Evolutionary conservation across 768 basidiomycete species (phyloP).

Genomic region (Trametes cinnabarina): DNA sequence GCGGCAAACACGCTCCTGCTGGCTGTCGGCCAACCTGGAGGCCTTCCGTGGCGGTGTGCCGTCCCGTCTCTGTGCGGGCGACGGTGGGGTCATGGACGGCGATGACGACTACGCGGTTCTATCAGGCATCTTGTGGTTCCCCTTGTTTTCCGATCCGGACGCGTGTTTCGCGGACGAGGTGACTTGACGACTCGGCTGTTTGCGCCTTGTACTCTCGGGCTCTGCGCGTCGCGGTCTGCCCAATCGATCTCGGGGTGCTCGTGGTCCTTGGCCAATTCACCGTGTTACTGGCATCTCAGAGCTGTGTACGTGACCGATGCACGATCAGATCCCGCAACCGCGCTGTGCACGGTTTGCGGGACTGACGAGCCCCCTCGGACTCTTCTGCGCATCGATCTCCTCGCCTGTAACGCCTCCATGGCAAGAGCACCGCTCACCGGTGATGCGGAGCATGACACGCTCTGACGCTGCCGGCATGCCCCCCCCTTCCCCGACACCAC

Average conservation of each 20-base stretch:
- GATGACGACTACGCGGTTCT: no score
- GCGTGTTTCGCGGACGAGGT: no score
- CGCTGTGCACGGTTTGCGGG: neutral
- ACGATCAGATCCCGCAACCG: neutral
- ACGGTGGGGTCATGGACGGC: neutral
- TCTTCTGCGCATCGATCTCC: neutral
- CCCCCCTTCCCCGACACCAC: neutral
- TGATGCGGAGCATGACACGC: slow-evolving; percentile 8
- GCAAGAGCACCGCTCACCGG: neutral
- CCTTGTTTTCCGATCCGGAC: neutral
- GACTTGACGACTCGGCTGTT: no score
- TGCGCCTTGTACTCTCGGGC: no score
- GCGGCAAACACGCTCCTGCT: neutral
- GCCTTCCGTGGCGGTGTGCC: neutral
- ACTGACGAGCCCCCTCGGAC: neutral
- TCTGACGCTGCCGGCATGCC: neutral
- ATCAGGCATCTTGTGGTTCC: neutral
- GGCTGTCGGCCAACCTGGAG: neutral
- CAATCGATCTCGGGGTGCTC: neutral
- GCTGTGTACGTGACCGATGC: neutral
- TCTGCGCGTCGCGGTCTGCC: no score
- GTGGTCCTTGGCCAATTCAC: neutral
- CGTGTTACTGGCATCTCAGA: neutral
- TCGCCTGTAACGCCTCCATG: neutral
- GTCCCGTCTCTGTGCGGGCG: neutral